Evolutionary conservation across 176 grass and related monocot species (phyloP).

Genomic region (Pharus latifolius): DNA sequence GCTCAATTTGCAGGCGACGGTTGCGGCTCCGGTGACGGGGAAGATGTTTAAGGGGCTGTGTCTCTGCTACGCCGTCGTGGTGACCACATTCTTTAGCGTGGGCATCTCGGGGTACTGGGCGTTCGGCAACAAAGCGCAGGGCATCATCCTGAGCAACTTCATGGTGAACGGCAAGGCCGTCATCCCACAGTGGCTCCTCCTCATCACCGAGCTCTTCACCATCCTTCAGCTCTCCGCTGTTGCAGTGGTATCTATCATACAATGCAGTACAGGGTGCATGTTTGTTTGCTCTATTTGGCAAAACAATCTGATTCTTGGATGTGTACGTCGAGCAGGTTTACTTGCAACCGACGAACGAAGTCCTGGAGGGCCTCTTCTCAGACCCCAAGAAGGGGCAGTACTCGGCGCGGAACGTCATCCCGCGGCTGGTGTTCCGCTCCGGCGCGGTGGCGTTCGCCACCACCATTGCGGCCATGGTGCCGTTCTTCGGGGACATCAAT

Average conservation of each 20-base stretch:
- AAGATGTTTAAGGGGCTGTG: slow-evolving; percentile 93
- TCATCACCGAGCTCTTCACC: slow-evolving; percentile 62
- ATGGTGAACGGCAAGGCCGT: slow-evolving; percentile 41
- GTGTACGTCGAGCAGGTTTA: too few species aligned
- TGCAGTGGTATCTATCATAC: slow-evolving; percentile 45
- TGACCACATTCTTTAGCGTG: slow-evolving; percentile 85
- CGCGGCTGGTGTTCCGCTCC: slow-evolving; percentile 49
- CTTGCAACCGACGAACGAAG: slow-evolving; percentile 89
- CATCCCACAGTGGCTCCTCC: slow-evolving; percentile 54
- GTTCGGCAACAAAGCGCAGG: slow-evolving; percentile 57
- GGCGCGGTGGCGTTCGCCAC: slow-evolving; percentile 47
- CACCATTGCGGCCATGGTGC: slow-evolving; percentile 72
- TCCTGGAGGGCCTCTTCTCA: slow-evolving; percentile 57
- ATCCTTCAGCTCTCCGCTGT: slow-evolving; percentile 76
- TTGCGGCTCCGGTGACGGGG: slow-evolving; percentile 66
- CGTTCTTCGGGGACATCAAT: slow-evolving; percentile 96
- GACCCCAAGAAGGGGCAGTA: slow-evolving; percentile 55
- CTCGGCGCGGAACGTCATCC: slow-evolving; percentile 49
- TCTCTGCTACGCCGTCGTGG: slow-evolving; percentile 65
- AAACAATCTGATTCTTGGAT: not conserved
- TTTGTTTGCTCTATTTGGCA: too few species aligned
- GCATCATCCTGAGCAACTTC: slow-evolving; percentile 63
- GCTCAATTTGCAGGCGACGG: slow-evolving; percentile 42
- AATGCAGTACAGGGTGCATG: too few species aligned
- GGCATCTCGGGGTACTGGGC: slow-evolving; percentile 94